Percentiles rank a stretch among this genome's conserved stretches.
Conservation (phyloP, 441 rosid genomes). For the Capsella rubella region DNA sequence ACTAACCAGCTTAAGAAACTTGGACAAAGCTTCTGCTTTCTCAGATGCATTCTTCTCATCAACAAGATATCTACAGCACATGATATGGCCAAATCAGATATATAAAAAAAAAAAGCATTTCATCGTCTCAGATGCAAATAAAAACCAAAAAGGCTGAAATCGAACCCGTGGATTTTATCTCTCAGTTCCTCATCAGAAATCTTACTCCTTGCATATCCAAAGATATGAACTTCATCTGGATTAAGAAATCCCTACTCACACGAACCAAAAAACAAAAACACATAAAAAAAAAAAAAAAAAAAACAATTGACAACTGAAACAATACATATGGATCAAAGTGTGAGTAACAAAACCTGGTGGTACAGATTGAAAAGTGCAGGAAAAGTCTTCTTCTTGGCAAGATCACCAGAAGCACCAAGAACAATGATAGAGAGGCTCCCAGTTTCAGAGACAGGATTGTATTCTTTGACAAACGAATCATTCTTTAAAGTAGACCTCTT, state of each 20-base stretch:
- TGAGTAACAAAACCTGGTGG: conserved; percentile 65
- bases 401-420: conserved; percentile 99
- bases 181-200: conserved; percentile 81
- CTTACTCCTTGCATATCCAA: conserved; percentile 96
- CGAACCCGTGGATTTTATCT: conserved; percentile 80
- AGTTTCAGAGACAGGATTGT: conserved; percentile 58
- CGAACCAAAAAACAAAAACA: neutral
- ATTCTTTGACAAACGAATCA: conserved; percentile 59
- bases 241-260: conserved; percentile 72
- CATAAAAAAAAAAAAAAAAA: neutral
- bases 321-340: neutral
- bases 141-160: conserved; percentile 6
- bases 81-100: neutral
- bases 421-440: conserved; percentile 91
- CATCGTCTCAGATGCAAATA: neutral
- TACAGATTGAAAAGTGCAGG: conserved; percentile 96
- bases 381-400: conserved; percentile 99
- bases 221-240: conserved; percentile 82
- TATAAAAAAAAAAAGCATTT: conserved; percentile 5
- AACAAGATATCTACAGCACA: conserved; percentile 68
- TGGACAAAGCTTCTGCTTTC: conserved; percentile 54
- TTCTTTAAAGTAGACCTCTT: conserved; percentile 61
- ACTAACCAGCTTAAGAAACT: conserved; percentile 90
- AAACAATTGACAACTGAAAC: neutral
- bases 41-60: conserved; percentile 57